Percentiles rank a stretch among this genome's conserved stretches.
phyloP scores from a whole-genome alignment of 1,139 yeast species.

The Candida tropicalis region DNA sequence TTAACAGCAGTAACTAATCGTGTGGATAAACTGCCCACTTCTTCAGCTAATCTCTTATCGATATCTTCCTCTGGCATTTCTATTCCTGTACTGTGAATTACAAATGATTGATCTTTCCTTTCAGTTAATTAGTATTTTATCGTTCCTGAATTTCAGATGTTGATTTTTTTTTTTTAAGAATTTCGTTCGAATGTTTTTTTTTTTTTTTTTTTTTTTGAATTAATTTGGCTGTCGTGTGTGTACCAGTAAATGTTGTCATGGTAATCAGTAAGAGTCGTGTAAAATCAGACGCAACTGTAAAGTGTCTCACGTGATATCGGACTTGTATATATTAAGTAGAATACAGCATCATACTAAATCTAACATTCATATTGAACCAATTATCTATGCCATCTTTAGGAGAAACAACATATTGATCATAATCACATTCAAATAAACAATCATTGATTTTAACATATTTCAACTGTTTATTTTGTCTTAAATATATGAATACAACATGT shows the following conservation, averaged over 20 bases:
- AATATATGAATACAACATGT: constrained; percentile 48
- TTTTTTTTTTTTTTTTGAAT: too few relatives aligned
- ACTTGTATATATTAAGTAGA: neutral
- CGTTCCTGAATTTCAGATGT: too few relatives aligned
- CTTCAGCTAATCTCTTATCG: constrained; percentile 49
- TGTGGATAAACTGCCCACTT: constrained; percentile 60
- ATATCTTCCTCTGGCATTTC: constrained; percentile 17
- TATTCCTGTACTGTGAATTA: too few relatives aligned
- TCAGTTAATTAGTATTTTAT: too few relatives aligned
- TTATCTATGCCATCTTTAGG: constrained; percentile 46
- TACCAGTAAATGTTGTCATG: too few relatives aligned
- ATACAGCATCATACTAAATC: constrained; percentile 10
- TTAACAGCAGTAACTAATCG: constrained; percentile 63
- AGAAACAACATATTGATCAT: constrained; percentile 20
- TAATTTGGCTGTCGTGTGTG: too few relatives aligned
- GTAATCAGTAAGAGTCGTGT: too few relatives aligned
- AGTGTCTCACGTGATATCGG: too few relatives aligned
- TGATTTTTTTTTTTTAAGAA: too few relatives aligned
- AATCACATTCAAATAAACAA: constrained; percentile 34
- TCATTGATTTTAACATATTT: constrained; percentile 47
- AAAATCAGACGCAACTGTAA: too few relatives aligned
- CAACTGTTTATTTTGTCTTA: constrained; percentile 28
- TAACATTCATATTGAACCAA: constrained; percentile 41
- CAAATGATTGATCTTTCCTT: too few relatives aligned
- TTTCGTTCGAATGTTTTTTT: too few relatives aligned